Evolutionary conservation across 164 flowering plant species (phyloP).

Genomic region (Cinnamomum chago): DNA sequence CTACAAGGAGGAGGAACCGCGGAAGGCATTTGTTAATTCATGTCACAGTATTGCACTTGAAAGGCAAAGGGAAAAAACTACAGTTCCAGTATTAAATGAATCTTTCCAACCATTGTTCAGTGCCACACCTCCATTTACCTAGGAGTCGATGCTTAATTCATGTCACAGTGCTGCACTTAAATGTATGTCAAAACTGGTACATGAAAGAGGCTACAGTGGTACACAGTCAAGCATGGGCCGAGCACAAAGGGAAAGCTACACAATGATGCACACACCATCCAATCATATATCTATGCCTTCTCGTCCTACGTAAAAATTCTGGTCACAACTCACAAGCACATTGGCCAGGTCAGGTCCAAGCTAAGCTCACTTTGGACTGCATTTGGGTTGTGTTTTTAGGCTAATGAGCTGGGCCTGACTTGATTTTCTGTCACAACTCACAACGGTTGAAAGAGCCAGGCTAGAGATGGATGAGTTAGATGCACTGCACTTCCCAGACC

Average conservation of each 20-base stretch:
- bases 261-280: background rate
- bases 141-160: background rate
- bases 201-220: too few species aligned
- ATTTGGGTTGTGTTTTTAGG: too few species aligned
- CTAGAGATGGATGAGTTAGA: too few species aligned
- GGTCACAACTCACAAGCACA: too few species aligned
- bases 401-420: too few species aligned
- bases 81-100: background rate
- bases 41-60: background rate
- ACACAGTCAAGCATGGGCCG: background rate
- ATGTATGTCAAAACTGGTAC: too few species aligned
- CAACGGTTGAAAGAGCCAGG: too few species aligned
- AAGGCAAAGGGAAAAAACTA: background rate
- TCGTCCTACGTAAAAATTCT: background rate
- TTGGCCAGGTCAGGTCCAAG: too few species aligned
- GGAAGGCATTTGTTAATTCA: background rate
- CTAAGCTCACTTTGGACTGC: too few species aligned
- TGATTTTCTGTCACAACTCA: too few species aligned
- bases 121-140: background rate
- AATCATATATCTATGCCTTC: background rate
- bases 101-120: too few species aligned
- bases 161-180: background rate
- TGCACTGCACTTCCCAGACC: too few species aligned
- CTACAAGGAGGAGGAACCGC: conserved; percentile 19
- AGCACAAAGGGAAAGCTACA: background rate